Evolutionary conservation across 139 green algal genomes (phyloP).

Genomic region (Ettlia oleoabundans): DNA sequence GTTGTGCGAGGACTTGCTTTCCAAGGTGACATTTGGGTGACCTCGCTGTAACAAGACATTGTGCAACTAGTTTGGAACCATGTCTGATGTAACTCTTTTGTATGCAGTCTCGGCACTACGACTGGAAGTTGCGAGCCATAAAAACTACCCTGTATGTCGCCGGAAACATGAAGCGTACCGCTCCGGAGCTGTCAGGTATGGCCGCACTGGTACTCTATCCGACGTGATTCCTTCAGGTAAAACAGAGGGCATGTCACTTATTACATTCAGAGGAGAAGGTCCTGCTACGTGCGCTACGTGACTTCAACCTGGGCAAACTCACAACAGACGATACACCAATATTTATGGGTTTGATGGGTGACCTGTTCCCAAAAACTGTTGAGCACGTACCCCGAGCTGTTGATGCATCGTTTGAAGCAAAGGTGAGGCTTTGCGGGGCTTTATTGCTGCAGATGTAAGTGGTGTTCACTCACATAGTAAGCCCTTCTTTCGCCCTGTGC

Average conservation of each 20-base stretch:
- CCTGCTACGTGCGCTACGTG: slow-evolving; percentile 87
- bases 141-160: slow-evolving; percentile 97
- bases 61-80: background rate
- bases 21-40: slow-evolving; percentile 72
- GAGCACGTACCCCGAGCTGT: slow-evolving; percentile 82
- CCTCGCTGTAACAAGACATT: background rate
- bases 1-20: slow-evolving; percentile 92
- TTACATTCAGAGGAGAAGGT: slow-evolving; percentile 51
- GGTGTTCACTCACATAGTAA: too few species aligned
- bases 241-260: background rate
- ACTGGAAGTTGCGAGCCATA: slow-evolving; percentile 98
- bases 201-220: background rate
- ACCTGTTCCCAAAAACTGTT: slow-evolving; percentile 91
- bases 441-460: background rate
- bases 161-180: slow-evolving; percentile 90
- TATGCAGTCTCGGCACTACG: slow-evolving; percentile 82
- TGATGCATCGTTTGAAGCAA: slow-evolving; percentile 81
- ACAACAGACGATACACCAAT: slow-evolving; percentile 88
- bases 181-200: slow-evolving; percentile 70
- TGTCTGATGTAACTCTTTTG: slow-evolving; percentile 15
- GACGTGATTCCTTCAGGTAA: background rate
- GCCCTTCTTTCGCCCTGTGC: too few species aligned
- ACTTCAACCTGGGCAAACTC: slow-evolving; percentile 97
- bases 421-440: slow-evolving; percentile 39
- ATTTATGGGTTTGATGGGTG: slow-evolving; percentile 93